Conservation (phyloP, 495 filamentous ascomycete genomes). For the Aspergillus haitiensis region DNA sequence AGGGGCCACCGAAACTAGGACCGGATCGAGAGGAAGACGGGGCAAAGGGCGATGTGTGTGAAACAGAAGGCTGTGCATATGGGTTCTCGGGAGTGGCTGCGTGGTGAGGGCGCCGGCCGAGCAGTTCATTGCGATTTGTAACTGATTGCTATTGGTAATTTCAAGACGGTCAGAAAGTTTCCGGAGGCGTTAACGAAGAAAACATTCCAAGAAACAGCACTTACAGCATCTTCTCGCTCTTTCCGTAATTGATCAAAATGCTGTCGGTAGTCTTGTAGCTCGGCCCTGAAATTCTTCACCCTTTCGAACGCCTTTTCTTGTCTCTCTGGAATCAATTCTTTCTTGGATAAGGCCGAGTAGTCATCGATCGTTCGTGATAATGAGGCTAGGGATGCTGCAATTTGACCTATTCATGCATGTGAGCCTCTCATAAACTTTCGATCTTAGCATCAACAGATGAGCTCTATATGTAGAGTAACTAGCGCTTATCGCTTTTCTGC, state of each 20-base stretch:
- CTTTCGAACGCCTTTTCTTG: conserved; percentile 88
- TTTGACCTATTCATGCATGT: conserved; percentile 55
- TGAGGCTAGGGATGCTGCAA: conserved; percentile 83
- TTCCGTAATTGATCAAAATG: conserved; percentile 75
- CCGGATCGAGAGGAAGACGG: conserved; percentile 43
- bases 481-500: neutral
- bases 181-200: neutral
- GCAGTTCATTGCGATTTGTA: conserved; percentile 78
- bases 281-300: conserved; percentile 78
- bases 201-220: conserved; percentile 14
- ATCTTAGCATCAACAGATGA: neutral
- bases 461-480: neutral
- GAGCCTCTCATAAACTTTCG: conserved; percentile 25
- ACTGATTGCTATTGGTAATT: conserved; percentile 52
- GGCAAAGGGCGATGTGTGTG: conserved; percentile 43
- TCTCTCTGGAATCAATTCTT: conserved; percentile 82
- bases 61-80: conserved; percentile 65
- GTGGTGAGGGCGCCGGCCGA: conserved; percentile 86
- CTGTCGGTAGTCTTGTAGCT: conserved; percentile 74
- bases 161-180: neutral
- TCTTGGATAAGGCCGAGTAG: conserved; percentile 80
- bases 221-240: conserved; percentile 69
- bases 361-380: conserved; percentile 91
- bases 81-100: conserved; percentile 92
- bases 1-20: conserved; percentile 53